phyloP scores from a whole-genome alignment of 2,329 filamentous ascomycete species.

The Lachnellula hyalina region DNA sequence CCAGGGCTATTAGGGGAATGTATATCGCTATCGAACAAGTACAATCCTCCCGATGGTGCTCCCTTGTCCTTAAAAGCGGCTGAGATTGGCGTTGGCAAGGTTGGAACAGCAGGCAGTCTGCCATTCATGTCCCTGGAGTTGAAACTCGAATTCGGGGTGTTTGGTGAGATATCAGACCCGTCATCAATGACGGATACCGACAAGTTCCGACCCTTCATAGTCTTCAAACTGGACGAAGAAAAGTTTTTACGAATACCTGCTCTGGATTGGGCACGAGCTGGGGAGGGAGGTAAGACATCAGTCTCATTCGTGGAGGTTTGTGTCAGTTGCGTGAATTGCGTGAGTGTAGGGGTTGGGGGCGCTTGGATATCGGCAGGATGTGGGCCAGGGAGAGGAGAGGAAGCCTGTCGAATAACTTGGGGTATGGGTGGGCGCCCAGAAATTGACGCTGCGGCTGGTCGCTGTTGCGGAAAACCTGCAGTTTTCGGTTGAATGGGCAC shows the following conservation, averaged over 20 bases:
- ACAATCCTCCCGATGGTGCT: slow-evolving; percentile 60
- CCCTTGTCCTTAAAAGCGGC: slow-evolving; percentile 57
- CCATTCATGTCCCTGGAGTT: slow-evolving; percentile 37
- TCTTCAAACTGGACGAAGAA: slow-evolving; percentile 65
- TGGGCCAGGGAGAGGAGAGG: slow-evolving; percentile 23
- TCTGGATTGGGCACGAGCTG: slow-evolving; percentile 42
- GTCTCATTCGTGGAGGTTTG: slow-evolving; percentile 26
- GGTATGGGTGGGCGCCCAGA: slow-evolving; percentile 19
- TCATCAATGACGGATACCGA: slow-evolving; percentile 59
- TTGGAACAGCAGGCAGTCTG: slow-evolving; percentile 51
- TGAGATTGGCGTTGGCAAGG: slow-evolving; percentile 62
- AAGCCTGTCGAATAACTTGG: slow-evolving; percentile 23
- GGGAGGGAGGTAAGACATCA: slow-evolving; percentile 41
- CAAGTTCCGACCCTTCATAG: slow-evolving; percentile 68
- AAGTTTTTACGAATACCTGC: slow-evolving; percentile 57
- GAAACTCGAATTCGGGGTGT: slow-evolving; percentile 60
- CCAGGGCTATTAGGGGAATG: slow-evolving; percentile 61
- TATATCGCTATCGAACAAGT: slow-evolving; percentile 80
- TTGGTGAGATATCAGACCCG: slow-evolving; percentile 60
- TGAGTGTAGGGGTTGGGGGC: slow-evolving; percentile 31
- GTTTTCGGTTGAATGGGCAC: slow-evolving; percentile 23
- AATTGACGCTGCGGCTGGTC: slow-evolving; percentile 9
- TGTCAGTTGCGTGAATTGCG: background rate
- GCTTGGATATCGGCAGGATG: slow-evolving; percentile 24
- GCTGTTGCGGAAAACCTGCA: slow-evolving; percentile 21